Conservation (phyloP, 257 asterid genomes). For the Nicotiana paniculata region DNA sequence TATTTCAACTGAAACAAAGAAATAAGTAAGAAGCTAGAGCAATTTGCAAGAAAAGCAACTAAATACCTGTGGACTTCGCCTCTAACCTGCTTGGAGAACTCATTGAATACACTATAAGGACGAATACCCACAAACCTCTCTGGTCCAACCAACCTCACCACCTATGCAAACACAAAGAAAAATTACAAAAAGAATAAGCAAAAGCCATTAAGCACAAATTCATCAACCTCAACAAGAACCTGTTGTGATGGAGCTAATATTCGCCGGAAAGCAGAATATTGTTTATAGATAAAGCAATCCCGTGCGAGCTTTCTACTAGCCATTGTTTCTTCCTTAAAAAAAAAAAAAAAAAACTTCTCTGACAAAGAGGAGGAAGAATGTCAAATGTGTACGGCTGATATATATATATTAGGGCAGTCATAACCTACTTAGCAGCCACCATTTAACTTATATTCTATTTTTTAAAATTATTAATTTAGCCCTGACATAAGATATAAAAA, state of each 20-base stretch:
- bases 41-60: neutral
- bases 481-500: no score
- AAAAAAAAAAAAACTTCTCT: no score
- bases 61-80: slow-evolving; percentile 59
- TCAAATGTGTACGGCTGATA: no score
- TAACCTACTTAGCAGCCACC: no score
- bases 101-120: slow-evolving; percentile 59
- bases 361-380: no score
- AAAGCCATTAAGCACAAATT: neutral
- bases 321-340: slow-evolving; percentile 15
- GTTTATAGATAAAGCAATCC: slow-evolving; percentile 45
- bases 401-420: no score
- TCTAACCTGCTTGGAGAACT: slow-evolving; percentile 63
- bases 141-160: slow-evolving; percentile 31
- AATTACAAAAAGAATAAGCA: neutral
- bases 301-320: slow-evolving; percentile 59
- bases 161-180: slow-evolving; percentile 24
- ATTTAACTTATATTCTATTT: no score
- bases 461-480: no score
- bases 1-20: no score
- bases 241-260: slow-evolving; percentile 29
- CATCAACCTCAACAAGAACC: slow-evolving; percentile 16
- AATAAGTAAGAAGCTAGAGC: neutral
- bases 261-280: slow-evolving; percentile 30
- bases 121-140: slow-evolving; percentile 39